phyloP scores from a whole-genome alignment of 306 rosid species.

The Fragaria ananassa region DNA sequence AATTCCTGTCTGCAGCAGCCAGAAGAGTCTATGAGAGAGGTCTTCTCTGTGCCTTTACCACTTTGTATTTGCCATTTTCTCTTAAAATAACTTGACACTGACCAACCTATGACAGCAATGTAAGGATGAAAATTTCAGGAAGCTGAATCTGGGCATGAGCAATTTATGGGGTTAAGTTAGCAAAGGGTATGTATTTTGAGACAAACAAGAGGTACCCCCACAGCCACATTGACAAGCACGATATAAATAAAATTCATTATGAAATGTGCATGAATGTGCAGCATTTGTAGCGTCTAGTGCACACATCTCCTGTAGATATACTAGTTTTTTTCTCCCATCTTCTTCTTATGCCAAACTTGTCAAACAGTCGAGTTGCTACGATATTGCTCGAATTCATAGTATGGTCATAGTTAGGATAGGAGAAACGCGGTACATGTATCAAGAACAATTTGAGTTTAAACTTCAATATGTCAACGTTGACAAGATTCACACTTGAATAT shows the following conservation, averaged over 20 bases:
- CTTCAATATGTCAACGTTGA: too few species aligned
- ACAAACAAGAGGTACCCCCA: neutral
- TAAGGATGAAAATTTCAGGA: neutral
- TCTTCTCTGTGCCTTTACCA: neutral
- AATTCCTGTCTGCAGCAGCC: neutral
- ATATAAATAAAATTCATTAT: neutral
- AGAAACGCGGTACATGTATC: neutral
- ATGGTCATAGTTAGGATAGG: constrained; percentile 1
- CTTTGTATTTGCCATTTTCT: neutral
- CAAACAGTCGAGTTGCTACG: constrained; percentile 1
- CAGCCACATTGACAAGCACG: constrained; percentile 5
- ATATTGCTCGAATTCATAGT: neutral
- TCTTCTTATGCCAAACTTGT: constrained; percentile 9
- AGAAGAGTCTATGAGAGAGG: neutral
- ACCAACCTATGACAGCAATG: neutral
- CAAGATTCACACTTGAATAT: too few species aligned
- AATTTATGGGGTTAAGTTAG: neutral
- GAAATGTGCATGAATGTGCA: constrained; percentile 8
- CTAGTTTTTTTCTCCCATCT: neutral
- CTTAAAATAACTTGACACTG: neutral
- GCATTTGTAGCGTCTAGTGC: neutral
- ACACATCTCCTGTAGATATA: neutral
- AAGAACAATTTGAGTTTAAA: too few species aligned
- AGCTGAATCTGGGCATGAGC: neutral
- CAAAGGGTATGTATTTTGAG: neutral